phyloP scores from a whole-genome alignment of 257 asterid species.

The Scutellaria barbata region DNA sequence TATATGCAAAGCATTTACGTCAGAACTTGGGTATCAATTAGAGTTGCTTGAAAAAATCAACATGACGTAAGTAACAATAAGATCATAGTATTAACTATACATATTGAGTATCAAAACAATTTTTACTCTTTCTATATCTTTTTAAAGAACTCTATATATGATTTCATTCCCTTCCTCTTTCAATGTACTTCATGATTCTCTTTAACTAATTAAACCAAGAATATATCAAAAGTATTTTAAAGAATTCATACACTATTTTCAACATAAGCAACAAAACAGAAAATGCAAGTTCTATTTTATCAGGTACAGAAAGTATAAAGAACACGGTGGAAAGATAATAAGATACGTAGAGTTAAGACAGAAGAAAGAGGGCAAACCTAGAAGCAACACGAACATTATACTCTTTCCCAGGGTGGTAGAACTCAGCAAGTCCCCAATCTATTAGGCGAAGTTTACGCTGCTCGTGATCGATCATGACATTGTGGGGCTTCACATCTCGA shows the following conservation, averaged over 20 bases:
- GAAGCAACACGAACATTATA: constrained; percentile 71
- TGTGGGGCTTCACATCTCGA: constrained; percentile 74
- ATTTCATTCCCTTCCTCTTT: constrained; percentile 10
- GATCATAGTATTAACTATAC: neutral
- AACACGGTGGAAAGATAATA: neutral
- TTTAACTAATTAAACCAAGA: constrained; percentile 8
- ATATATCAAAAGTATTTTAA: neutral
- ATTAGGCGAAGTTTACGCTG: constrained; percentile 63
- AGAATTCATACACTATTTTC: neutral
- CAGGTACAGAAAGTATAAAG: neutral
- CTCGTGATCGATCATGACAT: constrained; percentile 72
- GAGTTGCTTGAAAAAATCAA: neutral
- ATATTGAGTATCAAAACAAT: neutral
- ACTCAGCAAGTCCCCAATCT: constrained; percentile 77
- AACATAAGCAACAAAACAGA: neutral
- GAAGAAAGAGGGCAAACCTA: constrained; percentile 47
- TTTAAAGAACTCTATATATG: neutral
- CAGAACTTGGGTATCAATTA: neutral
- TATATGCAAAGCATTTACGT: neutral
- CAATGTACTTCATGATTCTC: neutral
- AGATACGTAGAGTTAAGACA: constrained; percentile 12
- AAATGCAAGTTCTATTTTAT: constrained; percentile 11
- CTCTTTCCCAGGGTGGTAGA: constrained; percentile 68
- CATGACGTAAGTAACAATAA: neutral
- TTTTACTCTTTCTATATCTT: neutral